Evolutionary conservation across 2,329 filamentous ascomycete species (phyloP).

Genomic region (Fusarium subtropicale): DNA sequence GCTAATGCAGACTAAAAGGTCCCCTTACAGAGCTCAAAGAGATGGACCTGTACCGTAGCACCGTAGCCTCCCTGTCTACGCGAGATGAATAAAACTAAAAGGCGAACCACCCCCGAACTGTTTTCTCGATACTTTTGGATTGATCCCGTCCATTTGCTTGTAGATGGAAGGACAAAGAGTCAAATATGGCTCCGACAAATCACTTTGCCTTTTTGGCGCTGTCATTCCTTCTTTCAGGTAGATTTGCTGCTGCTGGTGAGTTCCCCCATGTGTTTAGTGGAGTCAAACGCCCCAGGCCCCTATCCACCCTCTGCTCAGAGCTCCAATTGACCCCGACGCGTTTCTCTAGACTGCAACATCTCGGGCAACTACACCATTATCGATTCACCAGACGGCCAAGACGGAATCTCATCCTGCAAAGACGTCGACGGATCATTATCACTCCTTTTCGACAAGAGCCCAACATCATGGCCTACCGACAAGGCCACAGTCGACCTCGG

Average conservation of each 20-base stretch:
- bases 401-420: constrained; percentile 42
- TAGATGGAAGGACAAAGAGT: constrained; percentile 39
- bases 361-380: constrained; percentile 47
- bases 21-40: too few species aligned
- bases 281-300: background rate
- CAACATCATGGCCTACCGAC: constrained; percentile 41
- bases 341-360: constrained; percentile 41
- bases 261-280: background rate
- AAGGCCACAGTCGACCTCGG: constrained; percentile 45
- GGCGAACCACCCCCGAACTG: background rate
- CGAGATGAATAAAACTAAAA: constrained; percentile 46
- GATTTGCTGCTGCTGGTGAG: constrained; percentile 42
- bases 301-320: background rate
- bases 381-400: constrained; percentile 35
- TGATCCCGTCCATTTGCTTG: constrained; percentile 25
- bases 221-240: constrained; percentile 40
- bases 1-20: too few species aligned
- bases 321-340: constrained; percentile 17
- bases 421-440: constrained; percentile 47
- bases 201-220: constrained; percentile 43
- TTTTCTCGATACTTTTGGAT: constrained; percentile 18
- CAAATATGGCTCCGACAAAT: constrained; percentile 42
- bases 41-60: too few species aligned
- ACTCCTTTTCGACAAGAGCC: constrained; percentile 42
- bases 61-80: constrained; percentile 2